These are phyloP conservation scores for Nyssa sinensis DNA, from an alignment of 148 eudicot genomes.

Conservation along the genomic window DNA sequence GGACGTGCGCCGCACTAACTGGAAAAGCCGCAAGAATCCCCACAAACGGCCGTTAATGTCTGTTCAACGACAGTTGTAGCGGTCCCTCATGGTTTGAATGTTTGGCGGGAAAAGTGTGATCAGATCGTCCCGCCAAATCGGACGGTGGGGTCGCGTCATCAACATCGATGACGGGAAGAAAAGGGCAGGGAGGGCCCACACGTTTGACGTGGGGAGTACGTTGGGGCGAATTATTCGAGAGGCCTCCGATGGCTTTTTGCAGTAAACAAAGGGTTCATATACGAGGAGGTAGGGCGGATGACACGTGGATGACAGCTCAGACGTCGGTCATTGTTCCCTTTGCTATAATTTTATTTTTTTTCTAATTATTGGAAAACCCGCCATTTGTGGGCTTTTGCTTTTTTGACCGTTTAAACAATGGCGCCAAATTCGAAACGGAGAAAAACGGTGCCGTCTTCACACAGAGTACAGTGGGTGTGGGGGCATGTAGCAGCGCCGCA, in stretches of 20 bases:
- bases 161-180: background rate
- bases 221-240: conserved; percentile 1
- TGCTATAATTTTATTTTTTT: background rate
- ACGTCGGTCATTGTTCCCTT: background rate
- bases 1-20: background rate
- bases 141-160: conserved; percentile 3
- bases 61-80: background rate
- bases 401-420: conserved; percentile 15
- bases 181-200: conserved; percentile 6
- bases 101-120: conserved; percentile 23
- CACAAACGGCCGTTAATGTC: background rate
- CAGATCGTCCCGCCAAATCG: conserved; percentile 25
- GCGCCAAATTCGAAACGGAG: conserved; percentile 14
- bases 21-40: background rate
- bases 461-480: too few species aligned
- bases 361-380: conserved; percentile 7
- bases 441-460: background rate
- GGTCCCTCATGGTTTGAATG: background rate
- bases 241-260: background rate
- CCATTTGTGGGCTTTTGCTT: background rate
- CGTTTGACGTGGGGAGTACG: conserved; percentile 2
- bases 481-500: conserved; percentile 26
- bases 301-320: conserved; percentile 22
- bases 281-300: background rate
- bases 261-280: conserved; percentile 8